Conservation (phyloP, 192 early-diverging fungal species). For the Linnemannia elongata region DNA sequence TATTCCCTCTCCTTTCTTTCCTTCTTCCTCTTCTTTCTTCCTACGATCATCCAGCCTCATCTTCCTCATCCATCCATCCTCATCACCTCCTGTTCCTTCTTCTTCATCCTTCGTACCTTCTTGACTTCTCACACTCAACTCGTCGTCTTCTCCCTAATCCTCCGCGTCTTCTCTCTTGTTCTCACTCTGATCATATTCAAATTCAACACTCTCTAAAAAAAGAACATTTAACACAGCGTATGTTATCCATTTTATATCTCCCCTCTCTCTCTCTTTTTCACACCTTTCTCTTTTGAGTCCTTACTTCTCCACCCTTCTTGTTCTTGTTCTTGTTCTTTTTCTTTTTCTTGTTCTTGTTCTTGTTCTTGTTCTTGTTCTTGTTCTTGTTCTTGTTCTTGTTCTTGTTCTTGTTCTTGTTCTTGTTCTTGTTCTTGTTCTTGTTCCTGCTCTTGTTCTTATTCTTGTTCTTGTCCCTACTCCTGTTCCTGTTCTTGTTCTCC, state of each 20-base stretch:
- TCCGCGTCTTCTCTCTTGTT: no score
- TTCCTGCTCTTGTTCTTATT: neutral
- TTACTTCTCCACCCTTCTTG: neutral
- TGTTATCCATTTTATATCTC: neutral
- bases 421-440: neutral
- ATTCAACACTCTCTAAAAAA: no score
- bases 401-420: slow-evolving; percentile 11
- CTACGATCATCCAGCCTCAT: neutral
- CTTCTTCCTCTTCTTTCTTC: neutral
- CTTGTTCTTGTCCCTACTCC: neutral
- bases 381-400: neutral
- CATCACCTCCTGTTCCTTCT: no score
- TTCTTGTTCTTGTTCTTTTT: slow-evolving; percentile 9
- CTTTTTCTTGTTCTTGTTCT: slow-evolving; percentile 9
- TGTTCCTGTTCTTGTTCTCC: neutral
- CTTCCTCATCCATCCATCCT: neutral
- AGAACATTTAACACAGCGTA: neutral
- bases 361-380: slow-evolving; percentile 11
- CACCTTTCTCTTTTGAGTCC: neutral
- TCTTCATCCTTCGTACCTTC: neutral
- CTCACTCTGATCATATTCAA: neutral
- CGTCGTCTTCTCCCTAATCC: neutral
- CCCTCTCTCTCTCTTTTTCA: no score
- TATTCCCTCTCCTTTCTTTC: neutral
- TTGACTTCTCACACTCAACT: neutral